Base-by-base conservation (phyloP, 257 asterid species). In the Solanum sitiens region DNA sequence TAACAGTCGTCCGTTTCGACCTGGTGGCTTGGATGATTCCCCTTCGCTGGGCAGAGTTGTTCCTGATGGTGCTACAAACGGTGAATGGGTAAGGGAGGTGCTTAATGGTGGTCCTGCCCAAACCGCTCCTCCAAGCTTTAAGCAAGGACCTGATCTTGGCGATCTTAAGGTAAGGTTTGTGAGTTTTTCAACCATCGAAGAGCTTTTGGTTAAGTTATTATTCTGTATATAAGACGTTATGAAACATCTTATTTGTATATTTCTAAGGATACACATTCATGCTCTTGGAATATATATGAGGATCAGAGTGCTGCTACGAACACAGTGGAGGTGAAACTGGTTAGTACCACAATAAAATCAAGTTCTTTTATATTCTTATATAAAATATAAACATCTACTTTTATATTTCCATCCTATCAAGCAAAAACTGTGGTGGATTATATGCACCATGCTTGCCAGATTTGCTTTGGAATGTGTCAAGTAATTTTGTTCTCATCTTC, bases 1-100 rank as follows among this genome's bases (percentile, higher is more conserved):
- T 86, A 93, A 89, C 86, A 97, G 88, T 74, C 98, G 98, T 86
- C 99, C 99, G 89, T 97, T 97, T 87, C 95, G 93, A 86, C 98
- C 99, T 11, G 99, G 99, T 63, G 99, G 99, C 86, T 91, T 95
- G 87, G 98, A 91, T 83, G 91, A 89, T 87, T 88, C 94, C 71
- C 93, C 92, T 88, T 85, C 88, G 16, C 11, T 93, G 87, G 95
- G 94, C 39, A 95, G 95, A 90, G 88, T 87, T 50, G 82, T 94
- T 88, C 99, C 99, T 42, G 95, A 93, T 44, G 98, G 95, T 89
- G 97, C 99, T 87, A 92, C 93, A 89, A 93, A 91, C 68, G 99
- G 98, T 89, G 95, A 90, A 79, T 97, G 99, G 99, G 98, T 92
- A 65, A 84, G 50, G 83, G 99, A 96, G 92, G 92, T 97, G 87